Conservation (phyloP, 805 yeast species). For the Lipomyces kockii region DNA sequence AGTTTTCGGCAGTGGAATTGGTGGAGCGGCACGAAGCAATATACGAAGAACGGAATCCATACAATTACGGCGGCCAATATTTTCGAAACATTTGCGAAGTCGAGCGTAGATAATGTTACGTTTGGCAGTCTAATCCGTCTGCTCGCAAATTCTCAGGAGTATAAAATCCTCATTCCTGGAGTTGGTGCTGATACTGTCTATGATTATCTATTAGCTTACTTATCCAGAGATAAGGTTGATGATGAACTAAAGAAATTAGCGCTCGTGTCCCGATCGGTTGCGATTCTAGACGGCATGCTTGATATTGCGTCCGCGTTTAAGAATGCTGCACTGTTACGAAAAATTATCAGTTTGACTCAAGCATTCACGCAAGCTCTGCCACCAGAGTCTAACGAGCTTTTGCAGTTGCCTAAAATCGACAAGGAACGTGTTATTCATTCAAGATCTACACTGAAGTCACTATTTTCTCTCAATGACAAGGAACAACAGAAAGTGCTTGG, state of each 20-base stretch:
- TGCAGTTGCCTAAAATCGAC: slow-evolving; percentile 81
- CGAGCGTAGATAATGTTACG: slow-evolving; percentile 55
- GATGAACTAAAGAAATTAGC: slow-evolving; percentile 55
- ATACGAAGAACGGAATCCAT: slow-evolving; percentile 82
- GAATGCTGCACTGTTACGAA: slow-evolving; percentile 55
- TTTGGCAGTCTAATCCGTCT: slow-evolving; percentile 61
- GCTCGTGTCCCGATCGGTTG: slow-evolving; percentile 64
- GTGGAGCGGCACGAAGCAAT: slow-evolving; percentile 85
- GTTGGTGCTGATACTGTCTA: slow-evolving; percentile 55
- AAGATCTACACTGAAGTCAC: slow-evolving; percentile 12
- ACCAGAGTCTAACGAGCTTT: slow-evolving; percentile 45
- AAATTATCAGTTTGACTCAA: slow-evolving; percentile 25
- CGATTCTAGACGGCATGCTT: slow-evolving; percentile 68
- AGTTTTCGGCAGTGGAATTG: slow-evolving; percentile 54
- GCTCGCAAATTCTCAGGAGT: slow-evolving; percentile 71
- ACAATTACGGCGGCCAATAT: slow-evolving; percentile 81
- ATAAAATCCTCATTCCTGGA: slow-evolving; percentile 50
- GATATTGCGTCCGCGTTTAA: slow-evolving; percentile 85
- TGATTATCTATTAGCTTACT: slow-evolving; percentile 59
- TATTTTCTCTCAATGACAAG: slow-evolving; percentile 10
- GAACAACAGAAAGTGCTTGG: slow-evolving; percentile 44
- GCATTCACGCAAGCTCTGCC: slow-evolving; percentile 35
- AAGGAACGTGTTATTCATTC: slow-evolving; percentile 38
- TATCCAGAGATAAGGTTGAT: slow-evolving; percentile 55
- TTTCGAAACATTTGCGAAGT: slow-evolving; percentile 73